Evolutionary conservation across 176 grass and related monocot genomes (phyloP).

Genomic region (Phyllostachys edulis): DNA sequence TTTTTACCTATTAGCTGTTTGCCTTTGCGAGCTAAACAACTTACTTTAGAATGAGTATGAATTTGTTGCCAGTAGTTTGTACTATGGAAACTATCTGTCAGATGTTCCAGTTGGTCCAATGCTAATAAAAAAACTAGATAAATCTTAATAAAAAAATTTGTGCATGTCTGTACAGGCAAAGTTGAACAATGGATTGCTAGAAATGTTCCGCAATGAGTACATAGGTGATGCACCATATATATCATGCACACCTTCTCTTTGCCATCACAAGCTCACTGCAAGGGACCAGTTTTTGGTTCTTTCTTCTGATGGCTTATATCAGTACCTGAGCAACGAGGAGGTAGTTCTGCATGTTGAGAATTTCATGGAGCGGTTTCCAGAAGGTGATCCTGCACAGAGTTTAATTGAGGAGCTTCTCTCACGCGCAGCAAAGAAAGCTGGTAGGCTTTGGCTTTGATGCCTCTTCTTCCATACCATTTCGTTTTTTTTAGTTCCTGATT

Average conservation of each 20-base stretch:
- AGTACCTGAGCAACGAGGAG: constrained; percentile 90
- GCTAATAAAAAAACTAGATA: neutral
- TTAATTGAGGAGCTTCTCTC: constrained; percentile 90
- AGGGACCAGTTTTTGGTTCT: constrained; percentile 84
- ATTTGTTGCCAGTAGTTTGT: constrained; percentile 1
- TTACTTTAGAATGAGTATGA: neutral
- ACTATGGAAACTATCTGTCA: neutral
- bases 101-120: neutral
- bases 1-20: neutral
- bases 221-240: constrained; percentile 73
- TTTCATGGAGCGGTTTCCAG: constrained; percentile 89
- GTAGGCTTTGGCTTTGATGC: constrained; percentile 41
- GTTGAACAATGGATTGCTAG: constrained; percentile 73
- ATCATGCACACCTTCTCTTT: constrained; percentile 76
- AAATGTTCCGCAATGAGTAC: constrained; percentile 87
- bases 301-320: constrained; percentile 93
- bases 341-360: constrained; percentile 88
- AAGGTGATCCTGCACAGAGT: constrained; percentile 93
- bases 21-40: neutral
- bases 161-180: constrained; percentile 52
- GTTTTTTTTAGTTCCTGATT: constrained; percentile 4
- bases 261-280: constrained; percentile 65
- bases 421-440: constrained; percentile 85
- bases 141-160: constrained; percentile 10
- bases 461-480: neutral